phyloP scores from a whole-genome alignment of 108 stramenopile species.

The Chaetoceros muelleri region DNA sequence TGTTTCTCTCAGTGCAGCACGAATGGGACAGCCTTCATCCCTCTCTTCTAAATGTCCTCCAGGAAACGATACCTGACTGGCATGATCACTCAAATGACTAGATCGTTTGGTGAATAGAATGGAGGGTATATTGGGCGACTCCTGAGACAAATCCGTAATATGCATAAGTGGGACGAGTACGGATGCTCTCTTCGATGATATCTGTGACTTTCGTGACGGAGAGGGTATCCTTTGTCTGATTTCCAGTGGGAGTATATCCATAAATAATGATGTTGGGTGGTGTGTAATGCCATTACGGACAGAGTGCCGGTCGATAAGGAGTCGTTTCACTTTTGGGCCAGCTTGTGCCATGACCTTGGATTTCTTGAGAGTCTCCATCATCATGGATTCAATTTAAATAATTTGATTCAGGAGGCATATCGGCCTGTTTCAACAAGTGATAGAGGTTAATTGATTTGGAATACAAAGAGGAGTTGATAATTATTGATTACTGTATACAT shows the following conservation, averaged over 20 bases:
- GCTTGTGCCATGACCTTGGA: no score
- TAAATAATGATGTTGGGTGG: no score
- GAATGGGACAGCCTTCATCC: conserved; percentile 25
- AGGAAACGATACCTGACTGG: conserved; percentile 70
- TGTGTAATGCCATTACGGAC: no score
- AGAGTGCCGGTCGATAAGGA: no score
- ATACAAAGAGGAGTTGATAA: no score
- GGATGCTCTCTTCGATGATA: not conserved
- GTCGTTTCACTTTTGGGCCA: no score
- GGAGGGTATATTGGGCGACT: conserved; percentile 28
- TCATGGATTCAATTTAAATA: no score
- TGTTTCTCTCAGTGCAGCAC: conserved; percentile 64
- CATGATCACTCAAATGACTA: conserved; percentile 47
- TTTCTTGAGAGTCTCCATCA: no score
- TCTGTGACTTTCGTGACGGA: not conserved
- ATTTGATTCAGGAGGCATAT: no score
- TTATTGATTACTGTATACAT: no score
- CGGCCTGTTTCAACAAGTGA: no score
- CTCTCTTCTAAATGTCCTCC: conserved; percentile 62
- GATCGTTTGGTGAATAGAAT: conserved; percentile 82
- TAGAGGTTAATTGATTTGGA: no score
- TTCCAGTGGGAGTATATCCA: not conserved
- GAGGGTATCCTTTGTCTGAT: not conserved
- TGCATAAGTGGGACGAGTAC: not conserved
- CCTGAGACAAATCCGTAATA: not conserved